Evolutionary conservation across 116 monocot genomes (phyloP), one percentile per base, ranked within the genome.

Genomic region (Papilionanthe hybrid): DNA sequence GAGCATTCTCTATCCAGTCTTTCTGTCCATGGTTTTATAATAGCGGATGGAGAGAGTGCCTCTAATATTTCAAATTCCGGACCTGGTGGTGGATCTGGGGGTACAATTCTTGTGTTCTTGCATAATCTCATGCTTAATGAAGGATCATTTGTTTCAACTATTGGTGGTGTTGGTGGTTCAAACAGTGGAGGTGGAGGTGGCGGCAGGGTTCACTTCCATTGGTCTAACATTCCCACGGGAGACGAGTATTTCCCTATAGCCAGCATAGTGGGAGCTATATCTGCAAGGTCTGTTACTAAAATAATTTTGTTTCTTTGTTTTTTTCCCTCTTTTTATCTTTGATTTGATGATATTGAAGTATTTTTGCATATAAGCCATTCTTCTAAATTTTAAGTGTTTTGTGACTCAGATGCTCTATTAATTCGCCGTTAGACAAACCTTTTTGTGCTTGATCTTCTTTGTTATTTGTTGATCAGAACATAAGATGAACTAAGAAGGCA

Each of bases 71-170:
- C 77, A 6, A 75, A 45, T 77, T 86, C 81, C 72, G 93, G 92
- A 15, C 79, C 84, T 85, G 99, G 99, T 77, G 99, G 99, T 88
- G 99, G 99, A 80, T 93, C 99, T 83, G 99, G 99, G 42, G 99
- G 99, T 44, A 93, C 99, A 37, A 89, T 99, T 85, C 95, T 99
- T 89, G 80, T 99, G 23, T 95, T 95, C 86, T 76, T 99, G 79
- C 88, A 84, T 57, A 58, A 80, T 32, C 47, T 99, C 48, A 77
- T 74, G 13, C 88, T 95, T 79, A 69, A 73, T 58, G 81, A 92
- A 45, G 68, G 86, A 72, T 93, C 99, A 63, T 25, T 88, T 45
- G 44, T 99, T 79, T 99, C 99, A 81, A 90, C 87, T 89, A 82
- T 83, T 84, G 99, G 99, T 73, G 99, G 99, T 47, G 74, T 86